These are phyloP conservation scores for Phytophthora sp. DNA, from an alignment of 352 stramenopile genomes.

Conservation along the genomic window DNA sequence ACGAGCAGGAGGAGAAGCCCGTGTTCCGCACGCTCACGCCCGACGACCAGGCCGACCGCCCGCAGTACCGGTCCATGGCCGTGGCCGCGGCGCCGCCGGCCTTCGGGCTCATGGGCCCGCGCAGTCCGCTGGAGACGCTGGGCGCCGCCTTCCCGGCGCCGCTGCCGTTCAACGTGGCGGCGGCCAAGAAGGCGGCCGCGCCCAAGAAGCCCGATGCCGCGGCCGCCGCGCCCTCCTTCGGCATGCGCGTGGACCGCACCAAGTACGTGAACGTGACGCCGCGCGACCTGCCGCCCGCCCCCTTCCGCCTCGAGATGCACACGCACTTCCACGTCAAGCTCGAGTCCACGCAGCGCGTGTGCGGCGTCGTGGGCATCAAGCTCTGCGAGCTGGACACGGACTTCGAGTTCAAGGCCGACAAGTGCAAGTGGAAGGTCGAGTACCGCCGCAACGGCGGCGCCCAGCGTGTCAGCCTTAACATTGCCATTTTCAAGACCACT, in stretches of 20 bases:
- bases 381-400: conserved; percentile 86
- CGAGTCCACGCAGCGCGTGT: conserved; percentile 77
- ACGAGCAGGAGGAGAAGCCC: conserved; percentile 79
- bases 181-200: conserved; percentile 40
- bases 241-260: conserved; percentile 67
- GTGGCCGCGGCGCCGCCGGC: conserved; percentile 41
- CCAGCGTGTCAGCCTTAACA: conserved; percentile 79
- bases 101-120: conserved; percentile 46
- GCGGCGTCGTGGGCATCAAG: conserved; percentile 78
- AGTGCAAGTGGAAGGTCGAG: conserved; percentile 91
- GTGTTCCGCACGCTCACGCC: conserved; percentile 45
- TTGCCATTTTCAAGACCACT: conserved; percentile 74
- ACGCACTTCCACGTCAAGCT: conserved; percentile 90
- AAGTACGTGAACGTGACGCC: conserved; percentile 79
- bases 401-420: conserved; percentile 84
- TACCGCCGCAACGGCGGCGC: conserved; percentile 58
- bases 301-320: conserved; percentile 87
- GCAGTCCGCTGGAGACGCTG: conserved; percentile 33
- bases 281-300: conserved; percentile 70
- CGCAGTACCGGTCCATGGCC: conserved; percentile 70
- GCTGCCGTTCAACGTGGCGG: conserved; percentile 42
- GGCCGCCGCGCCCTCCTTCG: conserved; percentile 46
- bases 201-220: conserved; percentile 33
- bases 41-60: conserved; percentile 51
- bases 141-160: conserved; percentile 49